These are phyloP conservation scores for Trichoderma aggressivum DNA, from an alignment of 2,329 filamentous ascomycete species.

Conservation along the genomic window DNA sequence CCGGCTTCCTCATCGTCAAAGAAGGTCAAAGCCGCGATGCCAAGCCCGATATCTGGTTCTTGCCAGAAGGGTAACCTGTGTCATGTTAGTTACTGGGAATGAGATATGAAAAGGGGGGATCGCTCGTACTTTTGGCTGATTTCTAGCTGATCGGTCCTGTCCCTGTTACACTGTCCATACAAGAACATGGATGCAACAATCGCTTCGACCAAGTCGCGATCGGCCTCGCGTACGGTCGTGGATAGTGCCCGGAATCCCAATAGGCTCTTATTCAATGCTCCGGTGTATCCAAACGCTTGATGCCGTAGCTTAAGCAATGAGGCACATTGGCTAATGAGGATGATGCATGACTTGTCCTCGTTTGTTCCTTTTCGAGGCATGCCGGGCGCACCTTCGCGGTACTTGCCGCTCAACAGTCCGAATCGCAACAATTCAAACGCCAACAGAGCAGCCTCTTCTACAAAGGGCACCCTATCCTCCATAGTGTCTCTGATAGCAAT, in stretches of 20 bases:
- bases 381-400: constrained; percentile 55
- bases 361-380: constrained; percentile 57
- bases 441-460: constrained; percentile 76
- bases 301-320: constrained; percentile 81
- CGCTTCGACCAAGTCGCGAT: constrained; percentile 82
- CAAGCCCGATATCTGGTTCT: constrained; percentile 71
- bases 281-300: constrained; percentile 84
- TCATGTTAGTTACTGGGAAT: neutral
- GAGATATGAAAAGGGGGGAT: neutral
- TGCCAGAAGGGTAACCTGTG: constrained; percentile 62
- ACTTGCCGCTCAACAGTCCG: constrained; percentile 70
- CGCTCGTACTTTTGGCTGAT: constrained; percentile 67
- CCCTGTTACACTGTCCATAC: constrained; percentile 71
- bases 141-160: constrained; percentile 62
- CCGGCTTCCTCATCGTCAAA: constrained; percentile 66
- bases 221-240: constrained; percentile 70
- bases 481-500: constrained; percentile 56
- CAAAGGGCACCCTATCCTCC: constrained; percentile 42
- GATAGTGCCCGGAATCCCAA: constrained; percentile 83
- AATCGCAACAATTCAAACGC: constrained; percentile 83
- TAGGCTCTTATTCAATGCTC: constrained; percentile 85
- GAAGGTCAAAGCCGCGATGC: constrained; percentile 76
- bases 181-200: constrained; percentile 77
- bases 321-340: constrained; percentile 82
- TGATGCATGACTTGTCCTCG: constrained; percentile 72